Evolutionary conservation across 2,329 filamentous ascomycete genomes (phyloP).

Genomic region (Fusarium anthophilum): DNA sequence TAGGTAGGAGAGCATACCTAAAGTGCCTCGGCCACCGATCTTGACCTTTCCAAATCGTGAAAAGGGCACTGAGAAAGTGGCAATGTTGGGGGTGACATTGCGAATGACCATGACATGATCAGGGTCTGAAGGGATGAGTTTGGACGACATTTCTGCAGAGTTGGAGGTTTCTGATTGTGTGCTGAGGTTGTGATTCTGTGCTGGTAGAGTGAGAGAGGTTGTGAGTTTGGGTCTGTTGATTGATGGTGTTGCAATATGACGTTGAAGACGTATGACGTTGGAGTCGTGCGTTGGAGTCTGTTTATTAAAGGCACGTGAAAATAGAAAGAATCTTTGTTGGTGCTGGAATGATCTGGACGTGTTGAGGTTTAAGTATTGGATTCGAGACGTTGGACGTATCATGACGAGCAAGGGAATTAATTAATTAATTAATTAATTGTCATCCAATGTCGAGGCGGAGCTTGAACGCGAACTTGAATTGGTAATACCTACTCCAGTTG

Average conservation of each 20-base stretch:
- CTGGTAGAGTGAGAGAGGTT: neutral
- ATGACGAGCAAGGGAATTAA: neutral
- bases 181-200: slow-evolving; percentile 5
- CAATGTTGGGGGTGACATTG: slow-evolving; percentile 80
- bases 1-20: slow-evolving; percentile 66
- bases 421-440: neutral
- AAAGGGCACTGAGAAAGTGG: slow-evolving; percentile 86
- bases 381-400: slow-evolving; percentile 5
- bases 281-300: neutral
- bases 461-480: slow-evolving; percentile 2
- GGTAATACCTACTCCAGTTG: slow-evolving; percentile 2
- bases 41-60: slow-evolving; percentile 80
- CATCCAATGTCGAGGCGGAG: slow-evolving; percentile 7
- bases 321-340: neutral
- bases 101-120: slow-evolving; percentile 90
- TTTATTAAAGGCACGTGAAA: slow-evolving; percentile 6
- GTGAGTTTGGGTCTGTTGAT: neutral
- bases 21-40: slow-evolving; percentile 86
- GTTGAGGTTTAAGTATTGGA: slow-evolving; percentile 10
- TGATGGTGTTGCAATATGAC: neutral
- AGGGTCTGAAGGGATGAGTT: slow-evolving; percentile 76
- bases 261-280: slow-evolving; percentile 17
- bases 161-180: slow-evolving; percentile 6
- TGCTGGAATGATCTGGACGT: neutral
- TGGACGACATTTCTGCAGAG: slow-evolving; percentile 62